These are phyloP conservation scores for Coemansia sp. DNA, from an alignment of 192 early-diverging fungal genomes.

Conservation along the genomic window DNA sequence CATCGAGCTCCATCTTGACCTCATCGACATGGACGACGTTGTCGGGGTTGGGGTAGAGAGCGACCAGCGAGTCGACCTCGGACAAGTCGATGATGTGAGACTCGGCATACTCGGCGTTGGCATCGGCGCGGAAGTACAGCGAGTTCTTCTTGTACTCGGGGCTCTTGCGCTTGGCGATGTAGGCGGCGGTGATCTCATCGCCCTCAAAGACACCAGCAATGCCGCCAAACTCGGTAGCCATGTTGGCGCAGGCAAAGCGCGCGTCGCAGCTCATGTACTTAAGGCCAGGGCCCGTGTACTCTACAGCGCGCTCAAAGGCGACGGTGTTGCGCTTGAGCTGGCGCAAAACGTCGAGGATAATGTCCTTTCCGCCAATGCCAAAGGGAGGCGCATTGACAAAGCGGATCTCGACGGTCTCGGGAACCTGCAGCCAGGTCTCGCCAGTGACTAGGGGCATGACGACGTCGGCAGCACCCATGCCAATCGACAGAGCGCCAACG, in stretches of 20 bases:
- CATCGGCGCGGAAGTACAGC: conserved; percentile 71
- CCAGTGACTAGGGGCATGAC: conserved; percentile 81
- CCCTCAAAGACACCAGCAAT: conserved; percentile 81
- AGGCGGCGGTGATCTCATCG: conserved; percentile 72
- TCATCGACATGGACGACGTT: conserved; percentile 67
- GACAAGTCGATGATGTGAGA: conserved; percentile 71
- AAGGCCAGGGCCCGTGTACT: conserved; percentile 72
- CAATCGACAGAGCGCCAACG: conserved; percentile 75
- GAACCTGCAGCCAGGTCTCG: conserved; percentile 81
- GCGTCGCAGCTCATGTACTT: conserved; percentile 82
- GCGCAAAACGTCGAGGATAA: conserved; percentile 75
- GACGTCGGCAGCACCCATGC: conserved; percentile 79
- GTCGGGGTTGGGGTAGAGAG: conserved; percentile 73
- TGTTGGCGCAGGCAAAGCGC: conserved; percentile 77
- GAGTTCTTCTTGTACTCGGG: conserved; percentile 66
- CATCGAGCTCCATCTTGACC: conserved; percentile 67
- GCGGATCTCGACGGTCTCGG: conserved; percentile 75
- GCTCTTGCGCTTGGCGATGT: conserved; percentile 70
- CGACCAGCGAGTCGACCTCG: conserved; percentile 66
- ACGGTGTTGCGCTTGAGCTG: conserved; percentile 83
- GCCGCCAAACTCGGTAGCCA: conserved; percentile 84
- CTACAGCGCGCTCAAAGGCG: conserved; percentile 75
- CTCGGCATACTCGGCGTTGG: conserved; percentile 76
- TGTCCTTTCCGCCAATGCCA: conserved; percentile 80
- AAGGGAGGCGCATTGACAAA: conserved; percentile 71